These are phyloP conservation scores for Bjerkandera adusta DNA, from an alignment of 1,284 basidiomycete genomes.

Conservation along the genomic window DNA sequence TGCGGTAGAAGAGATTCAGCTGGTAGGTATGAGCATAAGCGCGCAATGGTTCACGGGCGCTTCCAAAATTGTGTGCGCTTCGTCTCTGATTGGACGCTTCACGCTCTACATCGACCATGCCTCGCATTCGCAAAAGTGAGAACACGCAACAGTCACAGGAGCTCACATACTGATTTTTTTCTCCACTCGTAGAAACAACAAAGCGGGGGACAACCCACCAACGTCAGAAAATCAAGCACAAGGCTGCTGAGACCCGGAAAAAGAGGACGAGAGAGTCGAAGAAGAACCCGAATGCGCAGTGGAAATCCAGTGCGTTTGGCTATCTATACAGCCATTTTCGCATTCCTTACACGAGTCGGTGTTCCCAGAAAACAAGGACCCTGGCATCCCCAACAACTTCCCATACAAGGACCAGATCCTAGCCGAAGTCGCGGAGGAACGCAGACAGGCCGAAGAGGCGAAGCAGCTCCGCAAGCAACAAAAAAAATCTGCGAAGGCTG, in stretches of 20 bases:
- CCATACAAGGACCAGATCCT: slow-evolving; percentile 97
- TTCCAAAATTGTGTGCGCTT: slow-evolving; percentile 6
- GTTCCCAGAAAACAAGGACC: slow-evolving; percentile 68
- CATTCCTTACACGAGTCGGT: background rate
- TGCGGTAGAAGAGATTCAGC: no score
- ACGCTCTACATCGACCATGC: slow-evolving; percentile 44
- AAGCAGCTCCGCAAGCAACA: slow-evolving; percentile 64
- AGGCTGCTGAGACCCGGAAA: slow-evolving; percentile 75
- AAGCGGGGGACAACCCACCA: slow-evolving; percentile 76
- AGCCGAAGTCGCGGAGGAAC: slow-evolving; percentile 84
- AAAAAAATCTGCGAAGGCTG: slow-evolving; percentile 45
- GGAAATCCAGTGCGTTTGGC: slow-evolving; percentile 91
- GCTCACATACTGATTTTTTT: slow-evolving; percentile 6
- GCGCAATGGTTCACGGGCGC: no score
- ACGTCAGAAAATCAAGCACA: slow-evolving; percentile 77
- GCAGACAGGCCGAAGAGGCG: slow-evolving; percentile 73
- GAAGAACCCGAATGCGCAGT: slow-evolving; percentile 82
- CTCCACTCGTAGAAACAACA: slow-evolving; percentile 79
- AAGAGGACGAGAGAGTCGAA: slow-evolving; percentile 81
- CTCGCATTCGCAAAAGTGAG: slow-evolving; percentile 75
- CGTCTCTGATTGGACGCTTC: slow-evolving; percentile 8
- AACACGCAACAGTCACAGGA: background rate
- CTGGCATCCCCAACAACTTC: slow-evolving; percentile 96
- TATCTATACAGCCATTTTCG: background rate
- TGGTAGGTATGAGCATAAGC: no score